phyloP scores from a whole-genome alignment of 345 rosid species.

The Salix brachista region DNA sequence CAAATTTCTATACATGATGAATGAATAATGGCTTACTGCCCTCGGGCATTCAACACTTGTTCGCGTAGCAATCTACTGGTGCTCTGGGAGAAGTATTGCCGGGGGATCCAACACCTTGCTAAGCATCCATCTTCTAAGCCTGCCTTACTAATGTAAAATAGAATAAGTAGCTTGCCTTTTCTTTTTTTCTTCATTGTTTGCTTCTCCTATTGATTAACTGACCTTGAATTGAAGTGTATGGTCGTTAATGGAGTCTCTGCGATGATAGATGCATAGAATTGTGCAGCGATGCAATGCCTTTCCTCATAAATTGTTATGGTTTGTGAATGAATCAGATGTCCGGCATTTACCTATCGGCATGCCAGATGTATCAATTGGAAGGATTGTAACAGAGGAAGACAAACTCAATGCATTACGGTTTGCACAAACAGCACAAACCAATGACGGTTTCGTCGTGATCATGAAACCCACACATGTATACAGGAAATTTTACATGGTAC shows the following conservation, averaged over 20 bases:
- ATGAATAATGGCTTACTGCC: background rate
- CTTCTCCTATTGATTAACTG: background rate
- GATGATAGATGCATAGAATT: background rate
- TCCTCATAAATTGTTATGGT: background rate
- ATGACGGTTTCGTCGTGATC: conserved; percentile 38
- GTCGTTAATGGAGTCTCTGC: background rate
- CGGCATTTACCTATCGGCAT: background rate
- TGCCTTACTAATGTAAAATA: background rate
- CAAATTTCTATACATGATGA: background rate
- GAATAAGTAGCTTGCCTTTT: background rate
- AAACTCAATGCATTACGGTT: conserved; percentile 22
- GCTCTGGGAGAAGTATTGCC: background rate
- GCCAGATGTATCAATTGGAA: conserved; percentile 30
- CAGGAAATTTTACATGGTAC: conserved; percentile 48
- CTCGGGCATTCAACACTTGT: background rate
- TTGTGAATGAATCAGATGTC: conserved; percentile 2
- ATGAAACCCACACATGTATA: conserved; percentile 52
- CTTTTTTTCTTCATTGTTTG: background rate
- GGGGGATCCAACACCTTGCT: background rate
- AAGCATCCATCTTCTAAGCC: background rate
- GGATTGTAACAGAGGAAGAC: conserved; percentile 32
- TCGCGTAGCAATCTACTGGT: background rate
- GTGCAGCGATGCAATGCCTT: background rate
- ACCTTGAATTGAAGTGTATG: background rate
- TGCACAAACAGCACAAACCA: conserved; percentile 32